A percentile compares a stretch with the other conserved stretches of the same genome.
Conservation (phyloP, 129 eudicot species). For the Artemisia tridentata region DNA sequence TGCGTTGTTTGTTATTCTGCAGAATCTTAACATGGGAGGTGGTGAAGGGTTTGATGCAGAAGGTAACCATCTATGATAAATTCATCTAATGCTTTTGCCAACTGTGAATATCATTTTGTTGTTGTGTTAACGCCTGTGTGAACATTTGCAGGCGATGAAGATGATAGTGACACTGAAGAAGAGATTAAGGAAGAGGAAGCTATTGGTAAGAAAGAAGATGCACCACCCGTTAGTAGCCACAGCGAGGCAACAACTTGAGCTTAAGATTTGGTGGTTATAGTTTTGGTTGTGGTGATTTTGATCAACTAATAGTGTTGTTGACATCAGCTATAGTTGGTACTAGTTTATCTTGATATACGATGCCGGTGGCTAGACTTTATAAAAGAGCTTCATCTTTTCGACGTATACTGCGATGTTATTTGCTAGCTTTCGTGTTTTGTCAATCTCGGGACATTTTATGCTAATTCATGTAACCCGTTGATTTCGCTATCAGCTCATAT, state of each 20-base stretch:
- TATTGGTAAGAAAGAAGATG: slow-evolving; percentile 27
- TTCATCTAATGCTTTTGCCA: neutral
- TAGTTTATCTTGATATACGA: too few relatives aligned
- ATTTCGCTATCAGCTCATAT: too few relatives aligned
- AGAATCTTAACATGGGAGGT: slow-evolving; percentile 74
- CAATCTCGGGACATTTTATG: too few relatives aligned
- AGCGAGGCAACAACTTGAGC: slow-evolving; percentile 44
- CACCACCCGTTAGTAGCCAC: slow-evolving; percentile 33
- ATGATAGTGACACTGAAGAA: slow-evolving; percentile 56
- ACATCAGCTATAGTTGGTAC: neutral
- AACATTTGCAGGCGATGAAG: slow-evolving; percentile 30
- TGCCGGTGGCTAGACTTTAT: too few relatives aligned
- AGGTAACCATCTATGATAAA: slow-evolving; percentile 33
- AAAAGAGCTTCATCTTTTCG: too few relatives aligned
- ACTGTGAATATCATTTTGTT: neutral
- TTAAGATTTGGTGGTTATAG: neutral
- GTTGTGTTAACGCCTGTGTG: neutral
- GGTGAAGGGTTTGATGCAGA: slow-evolving; percentile 49
- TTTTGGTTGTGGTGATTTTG: neutral
- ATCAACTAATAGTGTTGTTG: slow-evolving; percentile 1
- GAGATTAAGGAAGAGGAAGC: slow-evolving; percentile 34
- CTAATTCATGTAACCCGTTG: too few relatives aligned
- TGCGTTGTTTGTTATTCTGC: slow-evolving; percentile 8
- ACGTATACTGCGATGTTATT: too few relatives aligned
- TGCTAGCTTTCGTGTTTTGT: too few relatives aligned